These are phyloP conservation scores for Phytophthora fragariaefolia DNA, from an alignment of 352 stramenopile species.

Conservation along the genomic window DNA sequence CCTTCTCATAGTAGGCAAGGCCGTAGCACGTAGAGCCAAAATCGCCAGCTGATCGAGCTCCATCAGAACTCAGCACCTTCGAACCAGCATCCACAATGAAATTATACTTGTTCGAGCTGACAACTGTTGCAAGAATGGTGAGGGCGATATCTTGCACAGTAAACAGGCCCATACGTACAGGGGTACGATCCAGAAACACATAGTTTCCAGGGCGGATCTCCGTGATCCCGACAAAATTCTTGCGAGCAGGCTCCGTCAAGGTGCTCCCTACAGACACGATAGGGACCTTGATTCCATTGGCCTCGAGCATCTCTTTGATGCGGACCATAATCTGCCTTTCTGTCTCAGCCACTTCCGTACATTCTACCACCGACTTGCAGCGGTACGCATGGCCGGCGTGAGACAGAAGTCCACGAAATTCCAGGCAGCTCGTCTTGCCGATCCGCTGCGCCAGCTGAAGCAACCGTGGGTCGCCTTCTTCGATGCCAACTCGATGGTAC, in stretches of 20 bases:
- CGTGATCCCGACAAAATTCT: constrained; percentile 71
- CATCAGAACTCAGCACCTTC: constrained; percentile 74
- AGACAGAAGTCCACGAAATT: constrained; percentile 67
- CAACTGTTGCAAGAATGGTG: constrained; percentile 64
- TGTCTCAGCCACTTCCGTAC: constrained; percentile 56
- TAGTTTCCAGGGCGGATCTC: constrained; percentile 83
- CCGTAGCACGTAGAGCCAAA: constrained; percentile 69
- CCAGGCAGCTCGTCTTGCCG: constrained; percentile 50
- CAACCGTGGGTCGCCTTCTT: constrained; percentile 59
- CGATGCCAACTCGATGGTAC: constrained; percentile 77
- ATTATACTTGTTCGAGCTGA: constrained; percentile 77
- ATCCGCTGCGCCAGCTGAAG: constrained; percentile 61
- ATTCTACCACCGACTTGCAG: constrained; percentile 59
- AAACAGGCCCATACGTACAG: constrained; percentile 68
- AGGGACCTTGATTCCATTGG: constrained; percentile 58
- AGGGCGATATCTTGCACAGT: constrained; percentile 68
- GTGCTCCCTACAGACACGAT: constrained; percentile 75
- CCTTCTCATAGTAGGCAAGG: constrained; percentile 71
- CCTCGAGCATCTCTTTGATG: constrained; percentile 62
- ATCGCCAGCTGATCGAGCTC: constrained; percentile 31
- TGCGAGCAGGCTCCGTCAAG: constrained; percentile 64
- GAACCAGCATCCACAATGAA: constrained; percentile 80
- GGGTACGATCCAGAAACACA: constrained; percentile 78
- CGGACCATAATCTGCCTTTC: constrained; percentile 71
- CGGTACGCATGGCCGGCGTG: constrained; percentile 75